A percentile compares a stretch with the other conserved stretches of the same genome.
phyloP scores from a whole-genome alignment of 2,329 filamentous ascomycete species.

The Scytalidium sp. region DNA sequence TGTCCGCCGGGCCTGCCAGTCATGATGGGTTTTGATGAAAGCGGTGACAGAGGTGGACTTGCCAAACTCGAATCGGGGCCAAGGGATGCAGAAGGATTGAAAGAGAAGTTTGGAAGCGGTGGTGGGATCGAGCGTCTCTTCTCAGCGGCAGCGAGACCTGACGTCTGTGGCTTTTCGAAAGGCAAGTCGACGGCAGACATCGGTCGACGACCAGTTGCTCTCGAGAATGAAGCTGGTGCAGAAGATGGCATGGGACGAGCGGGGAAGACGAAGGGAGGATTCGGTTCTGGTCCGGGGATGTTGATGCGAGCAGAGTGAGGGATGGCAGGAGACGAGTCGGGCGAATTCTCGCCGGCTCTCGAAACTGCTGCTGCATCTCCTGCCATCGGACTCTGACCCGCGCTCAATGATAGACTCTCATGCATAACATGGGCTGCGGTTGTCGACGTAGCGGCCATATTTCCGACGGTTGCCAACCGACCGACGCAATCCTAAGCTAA shows the following conservation, averaged over 20 bases:
- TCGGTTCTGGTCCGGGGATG: slow-evolving; percentile 44
- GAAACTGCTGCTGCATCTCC: neutral
- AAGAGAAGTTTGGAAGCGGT: slow-evolving; percentile 29
- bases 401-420: neutral
- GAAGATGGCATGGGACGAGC: slow-evolving; percentile 41
- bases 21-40: slow-evolving; percentile 32
- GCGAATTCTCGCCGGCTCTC: neutral
- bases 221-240: slow-evolving; percentile 44
- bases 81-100: slow-evolving; percentile 26
- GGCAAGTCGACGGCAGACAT: slow-evolving; percentile 37
- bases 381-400: neutral
- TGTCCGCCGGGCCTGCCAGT: slow-evolving; percentile 60
- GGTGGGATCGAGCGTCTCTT: slow-evolving; percentile 17
- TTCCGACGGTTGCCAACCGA: neutral
- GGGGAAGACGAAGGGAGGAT: slow-evolving; percentile 65
- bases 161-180: slow-evolving; percentile 3
- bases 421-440: neutral
- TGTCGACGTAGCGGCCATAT: slow-evolving; percentile 2
- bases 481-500: neutral
- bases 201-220: slow-evolving; percentile 48
- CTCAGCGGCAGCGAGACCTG: slow-evolving; percentile 15
- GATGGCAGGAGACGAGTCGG: slow-evolving; percentile 5
- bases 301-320: neutral
- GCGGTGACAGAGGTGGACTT: slow-evolving; percentile 44
- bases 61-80: slow-evolving; percentile 10